Conservation (phyloP, 169 alveolate species). For the Cryptosporidium tyzzeri region DNA sequence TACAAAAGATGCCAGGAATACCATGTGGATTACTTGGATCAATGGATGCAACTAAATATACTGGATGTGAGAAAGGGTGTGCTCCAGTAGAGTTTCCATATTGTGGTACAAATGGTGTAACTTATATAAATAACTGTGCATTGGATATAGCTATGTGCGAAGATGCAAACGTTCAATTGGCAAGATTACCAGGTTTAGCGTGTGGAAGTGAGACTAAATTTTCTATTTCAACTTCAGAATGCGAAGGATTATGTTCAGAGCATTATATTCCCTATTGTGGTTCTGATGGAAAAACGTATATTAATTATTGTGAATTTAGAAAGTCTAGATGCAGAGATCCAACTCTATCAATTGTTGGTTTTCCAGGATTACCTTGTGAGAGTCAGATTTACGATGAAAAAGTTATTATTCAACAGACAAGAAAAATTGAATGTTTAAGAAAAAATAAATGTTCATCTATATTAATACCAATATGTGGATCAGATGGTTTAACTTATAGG, state of each 20-base stretch:
- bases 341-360: slow-evolving; percentile 69
- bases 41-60: slow-evolving; percentile 70
- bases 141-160: slow-evolving; percentile 60
- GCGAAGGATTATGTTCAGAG: slow-evolving; percentile 67
- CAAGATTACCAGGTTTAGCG: slow-evolving; percentile 70
- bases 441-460: slow-evolving; percentile 27
- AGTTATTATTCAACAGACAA: slow-evolving; percentile 28
- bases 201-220: slow-evolving; percentile 65
- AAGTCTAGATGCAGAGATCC: slow-evolving; percentile 45
- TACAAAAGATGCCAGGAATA: slow-evolving; percentile 71
- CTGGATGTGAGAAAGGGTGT: slow-evolving; percentile 71
- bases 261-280: slow-evolving; percentile 73
- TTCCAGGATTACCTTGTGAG: slow-evolving; percentile 73
- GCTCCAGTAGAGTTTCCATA: slow-evolving; percentile 71
- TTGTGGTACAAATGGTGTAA: slow-evolving; percentile 68
- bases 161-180: slow-evolving; percentile 51
- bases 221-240: slow-evolving; percentile 6
- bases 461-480: slow-evolving; percentile 59
- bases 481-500: slow-evolving; percentile 72
- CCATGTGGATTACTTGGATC: slow-evolving; percentile 65
- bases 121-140: slow-evolving; percentile 62
- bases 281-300: slow-evolving; percentile 49
- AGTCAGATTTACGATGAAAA: slow-evolving; percentile 70
- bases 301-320: slow-evolving; percentile 63
- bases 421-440: slow-evolving; percentile 37